A percentile compares a stretch with the other conserved stretches of the same genome.
phyloP scores from a whole-genome alignment of 768 basidiomycete genomes.

The Cystobasidium tubakii region DNA sequence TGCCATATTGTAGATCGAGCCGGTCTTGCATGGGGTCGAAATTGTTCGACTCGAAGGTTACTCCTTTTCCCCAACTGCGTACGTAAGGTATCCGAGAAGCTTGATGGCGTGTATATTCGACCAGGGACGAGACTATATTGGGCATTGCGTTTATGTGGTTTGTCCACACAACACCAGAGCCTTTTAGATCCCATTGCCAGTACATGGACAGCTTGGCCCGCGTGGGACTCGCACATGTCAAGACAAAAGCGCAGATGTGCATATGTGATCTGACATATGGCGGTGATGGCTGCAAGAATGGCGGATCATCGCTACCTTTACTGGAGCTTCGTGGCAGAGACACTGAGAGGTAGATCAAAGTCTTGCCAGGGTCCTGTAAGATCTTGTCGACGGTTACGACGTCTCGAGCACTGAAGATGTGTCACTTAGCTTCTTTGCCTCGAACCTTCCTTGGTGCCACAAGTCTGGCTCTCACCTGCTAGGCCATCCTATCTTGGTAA shows the following conservation, averaged over 20 bases:
- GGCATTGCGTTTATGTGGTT: constrained; percentile 18
- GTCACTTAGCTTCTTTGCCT: not conserved
- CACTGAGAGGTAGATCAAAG: constrained; percentile 26
- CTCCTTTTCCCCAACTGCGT: constrained; percentile 22
- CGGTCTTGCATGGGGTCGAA: constrained; percentile 34
- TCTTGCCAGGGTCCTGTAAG: constrained; percentile 18
- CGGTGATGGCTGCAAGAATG: constrained; percentile 44
- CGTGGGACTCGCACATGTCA: constrained; percentile 27
- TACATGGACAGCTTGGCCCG: constrained; percentile 39
- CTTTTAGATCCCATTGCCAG: constrained; percentile 41
- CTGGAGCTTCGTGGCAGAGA: constrained; percentile 21
- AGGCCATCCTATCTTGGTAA: constrained; percentile 27
- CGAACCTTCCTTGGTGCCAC: not conserved
- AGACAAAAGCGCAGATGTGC: constrained; percentile 41
- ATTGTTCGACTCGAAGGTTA: constrained; percentile 19
- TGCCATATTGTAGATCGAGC: constrained; percentile 33
- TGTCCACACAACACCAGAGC: not conserved
- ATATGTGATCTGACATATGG: constrained; percentile 45
- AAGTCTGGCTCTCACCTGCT: constrained; percentile 14
- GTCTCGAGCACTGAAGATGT: constrained; percentile 14
- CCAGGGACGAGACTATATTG: not conserved
- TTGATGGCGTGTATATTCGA: not conserved
- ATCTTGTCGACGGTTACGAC: constrained; percentile 25
- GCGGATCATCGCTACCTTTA: constrained; percentile 42
- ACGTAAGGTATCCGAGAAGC: not conserved